These are phyloP conservation scores for Lichtheimia hyalospora DNA, from an alignment of 371 early-diverging fungal species.

Conservation along the genomic window DNA sequence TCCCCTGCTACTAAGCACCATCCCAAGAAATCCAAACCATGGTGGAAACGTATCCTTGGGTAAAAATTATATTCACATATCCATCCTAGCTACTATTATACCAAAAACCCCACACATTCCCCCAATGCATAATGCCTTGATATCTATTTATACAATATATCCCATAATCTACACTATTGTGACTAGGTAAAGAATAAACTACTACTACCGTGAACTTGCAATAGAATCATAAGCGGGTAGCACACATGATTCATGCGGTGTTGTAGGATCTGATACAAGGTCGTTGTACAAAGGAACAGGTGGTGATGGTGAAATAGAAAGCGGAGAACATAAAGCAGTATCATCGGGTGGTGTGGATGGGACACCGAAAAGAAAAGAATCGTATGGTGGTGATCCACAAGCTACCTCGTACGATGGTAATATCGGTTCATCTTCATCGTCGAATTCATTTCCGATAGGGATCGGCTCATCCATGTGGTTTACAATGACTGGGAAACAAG, in stretches of 20 bases:
- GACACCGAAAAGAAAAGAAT: slow-evolving; percentile 1
- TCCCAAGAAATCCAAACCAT: background rate
- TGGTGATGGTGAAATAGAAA: slow-evolving; percentile 2
- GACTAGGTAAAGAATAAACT: too few relatives aligned
- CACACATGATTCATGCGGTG: too few relatives aligned
- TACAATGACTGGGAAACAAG: slow-evolving; percentile 33
- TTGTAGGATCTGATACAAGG: too few relatives aligned
- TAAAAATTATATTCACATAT: too few relatives aligned
- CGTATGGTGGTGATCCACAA: slow-evolving; percentile 13
- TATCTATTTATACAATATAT: too few relatives aligned
- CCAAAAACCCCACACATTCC: too few relatives aligned
- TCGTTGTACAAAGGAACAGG: background rate
- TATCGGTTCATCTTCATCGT: slow-evolving; percentile 11
- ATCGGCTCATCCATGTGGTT: slow-evolving; percentile 18
- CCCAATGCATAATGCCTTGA: too few relatives aligned
- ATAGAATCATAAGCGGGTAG: too few relatives aligned
- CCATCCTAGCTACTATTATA: too few relatives aligned
- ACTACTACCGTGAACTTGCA: too few relatives aligned
- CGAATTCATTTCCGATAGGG: background rate
- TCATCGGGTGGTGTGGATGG: background rate
- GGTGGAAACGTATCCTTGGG: background rate
- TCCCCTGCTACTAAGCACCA: background rate
- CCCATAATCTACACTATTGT: too few relatives aligned
- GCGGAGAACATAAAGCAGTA: background rate
- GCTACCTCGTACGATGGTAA: slow-evolving; percentile 20